Evolutionary conservation across 2,329 filamentous ascomycete species (phyloP), one percentile per base, ranked within the genome.

Genomic region (Cordyceps tenuipes): DNA sequence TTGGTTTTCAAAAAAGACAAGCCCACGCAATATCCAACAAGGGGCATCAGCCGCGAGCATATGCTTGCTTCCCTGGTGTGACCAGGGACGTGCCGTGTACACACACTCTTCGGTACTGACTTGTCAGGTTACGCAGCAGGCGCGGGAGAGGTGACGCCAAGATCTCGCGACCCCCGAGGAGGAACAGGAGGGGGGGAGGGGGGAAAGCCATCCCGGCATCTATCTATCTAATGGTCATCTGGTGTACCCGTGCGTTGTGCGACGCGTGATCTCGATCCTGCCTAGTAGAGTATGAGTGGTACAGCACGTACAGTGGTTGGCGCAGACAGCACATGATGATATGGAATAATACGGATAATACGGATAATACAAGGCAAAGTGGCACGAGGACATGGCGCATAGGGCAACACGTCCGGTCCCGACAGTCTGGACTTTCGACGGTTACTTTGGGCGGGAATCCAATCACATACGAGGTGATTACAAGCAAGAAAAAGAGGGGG

Each of bases 351-450:
- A 17, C 13, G 26, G 39, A 15, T 41, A 13, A 12, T 44, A 7
- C n/a, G n/a, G n/a, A n/a, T n/a, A n/a, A 9, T 19, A 9, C 6
- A 21, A n/a, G 12, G 43, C 6, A 10, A 36, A 23, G 55, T 50
- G 47, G 17, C 36, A 58, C 36, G 31, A 31, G 47, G 10, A 1
- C 29, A 29, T 13, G 39, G 15, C 8, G n/a, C 2, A 31, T 15
- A 17, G n/a, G 23, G 39, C 23, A 55, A 19, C 10, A 7, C 26
- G 29, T 49, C 46, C 23, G 13, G 21, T 46, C 50, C 57, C 57
- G 57, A 43, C 41, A 48, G 31, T 7, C 15, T 21, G 57, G 57
- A 39, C 43, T 59, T 59, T 29, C 57, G 49, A 59, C 57, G 57
- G 57, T 23, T 39, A 41, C 57, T 10, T 48, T n/a, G 43, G 46